Conservation (phyloP, 2,329 filamentous ascomycete species). For the Colletotrichum tamarilloi region DNA sequence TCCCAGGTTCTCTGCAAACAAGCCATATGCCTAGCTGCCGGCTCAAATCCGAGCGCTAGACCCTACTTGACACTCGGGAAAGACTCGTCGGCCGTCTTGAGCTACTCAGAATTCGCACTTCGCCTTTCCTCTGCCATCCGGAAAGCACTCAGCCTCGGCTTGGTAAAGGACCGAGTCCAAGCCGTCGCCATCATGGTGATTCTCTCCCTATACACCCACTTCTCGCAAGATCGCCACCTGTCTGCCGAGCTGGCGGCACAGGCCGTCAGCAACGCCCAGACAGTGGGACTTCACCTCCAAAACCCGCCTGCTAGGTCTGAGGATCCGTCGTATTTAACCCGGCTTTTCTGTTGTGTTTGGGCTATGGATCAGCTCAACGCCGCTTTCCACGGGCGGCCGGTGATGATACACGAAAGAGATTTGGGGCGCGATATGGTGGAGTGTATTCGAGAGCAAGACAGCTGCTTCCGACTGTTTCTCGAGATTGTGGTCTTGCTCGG, state of each 20-base stretch:
- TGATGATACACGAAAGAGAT: slow-evolving; percentile 40
- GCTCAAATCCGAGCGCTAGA: slow-evolving; percentile 36
- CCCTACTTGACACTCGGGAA: slow-evolving; percentile 34
- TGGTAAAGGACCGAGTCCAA: slow-evolving; percentile 31
- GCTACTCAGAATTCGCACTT: slow-evolving; percentile 29
- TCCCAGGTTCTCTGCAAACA: slow-evolving; percentile 37
- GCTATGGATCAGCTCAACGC: slow-evolving; percentile 40
- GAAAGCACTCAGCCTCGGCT: slow-evolving; percentile 17
- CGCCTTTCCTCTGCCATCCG: slow-evolving; percentile 33
- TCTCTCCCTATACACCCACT: slow-evolving; percentile 41
- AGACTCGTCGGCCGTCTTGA: slow-evolving; percentile 16
- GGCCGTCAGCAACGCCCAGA: slow-evolving; percentile 39
- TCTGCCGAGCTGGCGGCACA: slow-evolving; percentile 38
- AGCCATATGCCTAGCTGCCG: slow-evolving; percentile 38
- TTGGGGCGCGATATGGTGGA: slow-evolving; percentile 37
- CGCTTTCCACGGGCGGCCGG: slow-evolving; percentile 39
- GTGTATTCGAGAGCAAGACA: slow-evolving; percentile 37
- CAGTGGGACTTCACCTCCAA: slow-evolving; percentile 39
- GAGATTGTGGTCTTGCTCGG: slow-evolving; percentile 38
- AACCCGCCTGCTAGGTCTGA: slow-evolving; percentile 38
- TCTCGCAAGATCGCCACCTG: slow-evolving; percentile 33
- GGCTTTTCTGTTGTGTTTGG: slow-evolving; percentile 41
- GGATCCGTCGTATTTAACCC: slow-evolving; percentile 31
- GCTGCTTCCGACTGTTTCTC: slow-evolving; percentile 40
- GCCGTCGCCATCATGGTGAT: slow-evolving; percentile 46